These are phyloP conservation scores for Talaromyces sp. DNA, from an alignment of 2,329 filamentous ascomycete species.

Conservation along the genomic window DNA sequence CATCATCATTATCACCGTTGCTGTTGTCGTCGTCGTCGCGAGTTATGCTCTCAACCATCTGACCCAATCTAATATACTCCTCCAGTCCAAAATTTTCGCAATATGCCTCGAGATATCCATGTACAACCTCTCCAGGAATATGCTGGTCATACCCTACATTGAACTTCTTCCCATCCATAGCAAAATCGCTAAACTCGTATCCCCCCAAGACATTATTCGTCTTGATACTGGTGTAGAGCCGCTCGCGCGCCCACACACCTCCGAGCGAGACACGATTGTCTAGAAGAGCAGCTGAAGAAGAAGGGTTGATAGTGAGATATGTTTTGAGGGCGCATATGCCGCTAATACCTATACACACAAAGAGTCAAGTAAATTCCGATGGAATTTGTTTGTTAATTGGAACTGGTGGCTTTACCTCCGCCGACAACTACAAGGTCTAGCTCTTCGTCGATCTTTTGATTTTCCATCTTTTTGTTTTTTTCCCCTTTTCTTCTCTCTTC, in stretches of 20 bases:
- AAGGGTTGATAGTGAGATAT: slow-evolving; percentile 56
- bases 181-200: slow-evolving; percentile 70
- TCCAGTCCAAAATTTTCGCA: slow-evolving; percentile 50
- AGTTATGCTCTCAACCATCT: background rate
- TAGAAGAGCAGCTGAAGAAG: slow-evolving; percentile 53
- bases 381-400: background rate
- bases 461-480: background rate
- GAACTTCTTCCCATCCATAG: slow-evolving; percentile 57
- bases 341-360: background rate
- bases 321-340: slow-evolving; percentile 50
- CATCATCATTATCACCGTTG: background rate
- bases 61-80: slow-evolving; percentile 37
- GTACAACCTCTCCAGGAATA: slow-evolving; percentile 54
- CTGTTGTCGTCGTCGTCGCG: background rate
- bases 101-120: slow-evolving; percentile 55
- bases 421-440: background rate
- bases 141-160: slow-evolving; percentile 49
- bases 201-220: slow-evolving; percentile 71
- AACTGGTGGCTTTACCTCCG: background rate
- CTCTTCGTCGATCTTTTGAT: background rate
- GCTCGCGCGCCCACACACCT: slow-evolving; percentile 65
- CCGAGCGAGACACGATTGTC: slow-evolving; percentile 57
- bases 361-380: background rate
- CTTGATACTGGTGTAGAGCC: slow-evolving; percentile 63
- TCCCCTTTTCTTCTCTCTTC: background rate